These are phyloP conservation scores for Suhomyces maxii DNA, from an alignment of 1,139 yeast species.

Conservation along the genomic window DNA sequence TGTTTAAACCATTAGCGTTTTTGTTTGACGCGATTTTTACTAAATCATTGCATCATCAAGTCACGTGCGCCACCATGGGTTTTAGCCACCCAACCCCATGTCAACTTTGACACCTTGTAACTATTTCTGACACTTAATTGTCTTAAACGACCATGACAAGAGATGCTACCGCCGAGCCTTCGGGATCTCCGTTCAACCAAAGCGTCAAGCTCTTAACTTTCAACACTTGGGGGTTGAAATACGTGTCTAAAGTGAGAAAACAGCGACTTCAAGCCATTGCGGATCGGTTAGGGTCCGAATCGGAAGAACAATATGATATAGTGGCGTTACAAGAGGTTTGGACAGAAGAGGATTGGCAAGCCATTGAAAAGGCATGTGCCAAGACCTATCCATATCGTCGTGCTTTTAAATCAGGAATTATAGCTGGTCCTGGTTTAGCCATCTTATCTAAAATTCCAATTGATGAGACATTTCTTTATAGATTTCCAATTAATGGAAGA, in stretches of 20 bases:
- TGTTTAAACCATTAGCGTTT: background rate
- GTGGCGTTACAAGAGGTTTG: slow-evolving; percentile 92
- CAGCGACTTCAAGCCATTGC: slow-evolving; percentile 76
- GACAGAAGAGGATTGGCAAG: slow-evolving; percentile 82
- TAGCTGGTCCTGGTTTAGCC: slow-evolving; percentile 93
- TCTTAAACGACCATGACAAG: background rate
- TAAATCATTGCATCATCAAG: background rate
- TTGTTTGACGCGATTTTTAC: background rate
- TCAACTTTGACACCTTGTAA: background rate
- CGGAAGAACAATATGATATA: slow-evolving; percentile 64
- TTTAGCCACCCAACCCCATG: background rate
- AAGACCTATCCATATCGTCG: slow-evolving; percentile 63
- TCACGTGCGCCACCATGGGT: background rate
- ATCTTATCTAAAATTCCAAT: slow-evolving; percentile 84
- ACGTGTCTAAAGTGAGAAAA: slow-evolving; percentile 66
- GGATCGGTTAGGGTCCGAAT: slow-evolving; percentile 50
- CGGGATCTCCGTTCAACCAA: slow-evolving; percentile 4
- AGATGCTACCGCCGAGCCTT: background rate
- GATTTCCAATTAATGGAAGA: slow-evolving; percentile 91
- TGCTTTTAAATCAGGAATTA: slow-evolving; percentile 75
- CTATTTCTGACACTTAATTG: background rate
- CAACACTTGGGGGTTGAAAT: slow-evolving; percentile 89
- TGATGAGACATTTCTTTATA: slow-evolving; percentile 68
- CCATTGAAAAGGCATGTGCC: slow-evolving; percentile 49
- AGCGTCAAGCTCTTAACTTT: slow-evolving; percentile 50